Conservation (phyloP, 1,284 basidiomycete species). For the Termitomyces sp. region DNA sequence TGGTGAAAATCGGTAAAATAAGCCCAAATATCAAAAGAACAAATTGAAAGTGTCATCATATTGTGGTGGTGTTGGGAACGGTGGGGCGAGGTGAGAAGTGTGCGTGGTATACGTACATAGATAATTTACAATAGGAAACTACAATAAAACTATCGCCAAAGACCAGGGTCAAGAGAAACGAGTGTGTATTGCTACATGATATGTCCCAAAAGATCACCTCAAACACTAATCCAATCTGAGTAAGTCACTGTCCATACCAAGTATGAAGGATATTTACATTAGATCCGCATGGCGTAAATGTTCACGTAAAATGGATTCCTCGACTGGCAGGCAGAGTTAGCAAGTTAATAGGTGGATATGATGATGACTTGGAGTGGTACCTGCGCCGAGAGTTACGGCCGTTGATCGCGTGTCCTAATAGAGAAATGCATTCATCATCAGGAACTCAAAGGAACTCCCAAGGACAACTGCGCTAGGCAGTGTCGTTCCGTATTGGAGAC, state of each 20-base stretch:
- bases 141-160: background rate
- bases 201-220: background rate
- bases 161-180: background rate
- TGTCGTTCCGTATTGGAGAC: background rate
- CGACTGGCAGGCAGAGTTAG: slow-evolving; percentile 26
- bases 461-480: slow-evolving; percentile 7
- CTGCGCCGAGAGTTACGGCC: slow-evolving; percentile 57
- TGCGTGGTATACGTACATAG: background rate
- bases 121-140: background rate
- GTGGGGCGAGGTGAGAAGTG: background rate
- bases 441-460: background rate
- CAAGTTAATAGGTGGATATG: background rate
- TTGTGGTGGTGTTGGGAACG: background rate
- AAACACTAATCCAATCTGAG: slow-evolving; percentile 10
- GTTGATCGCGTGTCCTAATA: slow-evolving; percentile 63
- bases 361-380: slow-evolving; percentile 30
- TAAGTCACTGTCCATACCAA: slow-evolving; percentile 8
- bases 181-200: slow-evolving; percentile 1
- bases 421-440: slow-evolving; percentile 7
- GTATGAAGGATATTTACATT: slow-evolving; percentile 31
- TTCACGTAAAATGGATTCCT: slow-evolving; percentile 48
- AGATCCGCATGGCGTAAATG: slow-evolving; percentile 50
- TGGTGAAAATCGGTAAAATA: background rate
- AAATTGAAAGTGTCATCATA: background rate
- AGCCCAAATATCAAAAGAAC: background rate